Percentiles rank a stretch among this genome's conserved stretches.
These are phyloP conservation scores for Cercospora sojina DNA, from an alignment of 2,329 filamentous ascomycete genomes.

Conservation along the genomic window DNA sequence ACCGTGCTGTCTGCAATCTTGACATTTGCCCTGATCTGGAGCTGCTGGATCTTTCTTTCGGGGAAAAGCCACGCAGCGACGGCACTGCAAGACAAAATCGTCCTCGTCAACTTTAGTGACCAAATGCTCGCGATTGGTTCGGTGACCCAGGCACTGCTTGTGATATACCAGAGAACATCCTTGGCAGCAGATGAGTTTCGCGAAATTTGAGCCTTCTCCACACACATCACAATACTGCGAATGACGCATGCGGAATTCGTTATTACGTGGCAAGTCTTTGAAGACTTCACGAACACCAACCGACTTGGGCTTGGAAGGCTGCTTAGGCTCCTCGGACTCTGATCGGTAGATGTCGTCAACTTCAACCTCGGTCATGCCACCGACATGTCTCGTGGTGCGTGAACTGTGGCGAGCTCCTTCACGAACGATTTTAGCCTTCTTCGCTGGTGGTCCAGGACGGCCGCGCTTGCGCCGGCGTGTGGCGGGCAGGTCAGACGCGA, in stretches of 20 bases:
- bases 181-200: conserved; percentile 80
- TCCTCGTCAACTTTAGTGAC: conserved; percentile 79
- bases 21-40: conserved; percentile 71
- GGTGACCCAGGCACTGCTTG: conserved; percentile 73
- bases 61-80: conserved; percentile 71
- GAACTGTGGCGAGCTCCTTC: conserved; percentile 45
- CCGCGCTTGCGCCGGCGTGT: conserved; percentile 37
- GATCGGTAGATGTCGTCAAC: conserved; percentile 58
- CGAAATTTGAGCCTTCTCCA: conserved; percentile 59
- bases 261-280: conserved; percentile 57
- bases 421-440: conserved; percentile 23
- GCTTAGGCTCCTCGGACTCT: conserved; percentile 42
- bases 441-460: conserved; percentile 4
- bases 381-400: conserved; percentile 46
- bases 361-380: conserved; percentile 54
- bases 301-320: conserved; percentile 52
- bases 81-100: conserved; percentile 85
- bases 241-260: conserved; percentile 70
- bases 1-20: conserved; percentile 65
- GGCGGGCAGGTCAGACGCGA: conserved; percentile 45
- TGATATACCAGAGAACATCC: conserved; percentile 85
- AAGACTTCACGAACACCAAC: conserved; percentile 71
- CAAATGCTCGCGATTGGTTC: conserved; percentile 75
- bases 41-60: conserved; percentile 66
- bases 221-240: conserved; percentile 72